These are phyloP conservation scores for Calonectria leucothoes DNA, from an alignment of 2,329 filamentous ascomycete genomes.

Conservation along the genomic window DNA sequence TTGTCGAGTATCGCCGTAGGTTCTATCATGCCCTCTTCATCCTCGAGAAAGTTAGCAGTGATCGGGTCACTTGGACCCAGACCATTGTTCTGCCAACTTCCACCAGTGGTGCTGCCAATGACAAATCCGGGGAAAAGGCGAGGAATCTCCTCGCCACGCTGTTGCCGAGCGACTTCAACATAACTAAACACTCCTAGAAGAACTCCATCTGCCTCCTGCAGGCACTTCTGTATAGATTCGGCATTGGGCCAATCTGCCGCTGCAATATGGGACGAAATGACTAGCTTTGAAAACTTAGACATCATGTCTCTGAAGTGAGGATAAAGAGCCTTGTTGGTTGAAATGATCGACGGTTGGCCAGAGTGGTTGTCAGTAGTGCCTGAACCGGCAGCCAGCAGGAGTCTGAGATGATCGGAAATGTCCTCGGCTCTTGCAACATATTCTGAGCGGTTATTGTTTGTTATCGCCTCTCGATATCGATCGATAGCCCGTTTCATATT, in stretches of 20 bases:
- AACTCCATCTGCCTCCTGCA: conserved; percentile 97
- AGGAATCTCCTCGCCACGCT: conserved; percentile 91
- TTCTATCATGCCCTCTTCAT: conserved; percentile 78
- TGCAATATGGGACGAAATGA: conserved; percentile 97
- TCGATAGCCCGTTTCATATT: conserved; percentile 95
- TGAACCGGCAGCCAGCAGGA: conserved; percentile 94
- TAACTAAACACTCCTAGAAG: conserved; percentile 95
- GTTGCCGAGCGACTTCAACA: conserved; percentile 93
- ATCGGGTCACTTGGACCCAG: conserved; percentile 75
- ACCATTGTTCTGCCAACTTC: conserved; percentile 86
- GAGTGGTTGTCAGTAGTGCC: conserved; percentile 99
- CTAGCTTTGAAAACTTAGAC: conserved; percentile 99
- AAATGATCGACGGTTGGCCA: conserved; percentile 98
- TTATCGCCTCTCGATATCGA: conserved; percentile 89
- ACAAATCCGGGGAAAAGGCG: conserved; percentile 95
- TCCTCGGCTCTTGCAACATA: conserved; percentile 97
- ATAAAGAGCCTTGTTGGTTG: conserved; percentile 95
- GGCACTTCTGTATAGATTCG: conserved; percentile 93
- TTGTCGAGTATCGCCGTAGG: conserved; percentile 81
- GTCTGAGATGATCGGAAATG: conserved; percentile 93
- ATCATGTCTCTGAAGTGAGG: conserved; percentile 99
- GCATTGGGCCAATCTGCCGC: conserved; percentile 95
- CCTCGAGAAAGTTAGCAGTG: conserved; percentile 87
- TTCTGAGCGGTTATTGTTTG: conserved; percentile 83
- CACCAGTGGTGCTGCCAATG: conserved; percentile 83